Conservation (phyloP, 805 yeast species). For the Candida patagonica region DNA sequence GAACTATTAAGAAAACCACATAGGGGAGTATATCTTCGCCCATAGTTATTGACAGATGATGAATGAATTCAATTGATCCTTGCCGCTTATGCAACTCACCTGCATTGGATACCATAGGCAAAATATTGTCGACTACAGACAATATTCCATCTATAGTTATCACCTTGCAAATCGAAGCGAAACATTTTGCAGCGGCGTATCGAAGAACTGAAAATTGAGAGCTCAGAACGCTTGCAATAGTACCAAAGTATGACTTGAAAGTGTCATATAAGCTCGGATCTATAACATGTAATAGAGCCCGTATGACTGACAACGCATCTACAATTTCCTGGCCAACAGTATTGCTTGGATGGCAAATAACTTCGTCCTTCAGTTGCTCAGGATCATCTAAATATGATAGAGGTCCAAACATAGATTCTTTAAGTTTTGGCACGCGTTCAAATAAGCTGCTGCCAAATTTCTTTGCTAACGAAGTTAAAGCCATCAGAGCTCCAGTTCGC, state of each 20-base stretch:
- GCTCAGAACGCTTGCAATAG: slow-evolving; percentile 44
- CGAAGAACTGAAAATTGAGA: slow-evolving; percentile 77
- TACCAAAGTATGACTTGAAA: slow-evolving; percentile 47
- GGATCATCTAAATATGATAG: slow-evolving; percentile 33
- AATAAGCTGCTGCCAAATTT: slow-evolving; percentile 49
- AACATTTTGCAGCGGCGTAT: slow-evolving; percentile 81
- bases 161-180: slow-evolving; percentile 67
- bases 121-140: slow-evolving; percentile 60
- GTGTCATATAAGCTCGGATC: slow-evolving; percentile 36
- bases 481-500: slow-evolving; percentile 71
- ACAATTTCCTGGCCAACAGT: slow-evolving; percentile 67
- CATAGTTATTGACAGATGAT: slow-evolving; percentile 78
- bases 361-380: slow-evolving; percentile 25
- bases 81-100: slow-evolving; percentile 65
- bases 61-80: slow-evolving; percentile 88
- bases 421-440: slow-evolving; percentile 54
- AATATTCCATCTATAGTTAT: slow-evolving; percentile 67
- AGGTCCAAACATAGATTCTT: slow-evolving; percentile 57
- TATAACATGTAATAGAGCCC: slow-evolving; percentile 63
- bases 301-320: slow-evolving; percentile 75
- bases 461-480: slow-evolving; percentile 52
- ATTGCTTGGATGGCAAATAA: slow-evolving; percentile 26
- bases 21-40: slow-evolving; percentile 86
- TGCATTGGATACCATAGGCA: slow-evolving; percentile 77
- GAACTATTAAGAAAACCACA: slow-evolving; percentile 90